A percentile compares a stretch with the other conserved stretches of the same genome.
phyloP scores from a whole-genome alignment of 768 basidiomycete species.

The Neoboletus magnificus region DNA sequence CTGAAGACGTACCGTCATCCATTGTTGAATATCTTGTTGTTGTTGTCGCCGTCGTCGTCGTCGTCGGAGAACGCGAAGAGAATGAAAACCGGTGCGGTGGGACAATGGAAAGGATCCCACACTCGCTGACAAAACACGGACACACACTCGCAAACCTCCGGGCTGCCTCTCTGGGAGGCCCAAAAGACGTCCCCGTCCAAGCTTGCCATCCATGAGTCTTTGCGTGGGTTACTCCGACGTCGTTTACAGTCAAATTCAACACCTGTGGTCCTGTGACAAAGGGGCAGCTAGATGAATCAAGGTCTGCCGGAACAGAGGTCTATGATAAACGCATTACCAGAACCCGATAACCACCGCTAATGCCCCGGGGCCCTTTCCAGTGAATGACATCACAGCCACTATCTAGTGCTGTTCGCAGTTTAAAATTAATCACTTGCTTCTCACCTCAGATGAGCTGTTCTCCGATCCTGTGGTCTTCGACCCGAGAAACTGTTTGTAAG shows the following conservation, averaged over 20 bases:
- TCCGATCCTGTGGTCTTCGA: not conserved
- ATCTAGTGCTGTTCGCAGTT: not conserved
- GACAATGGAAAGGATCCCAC: not conserved
- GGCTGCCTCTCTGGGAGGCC: no score
- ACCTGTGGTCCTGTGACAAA: no score
- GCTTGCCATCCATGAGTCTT: not conserved
- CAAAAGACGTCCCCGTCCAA: not conserved
- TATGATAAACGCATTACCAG: not conserved
- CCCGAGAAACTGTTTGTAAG: no score
- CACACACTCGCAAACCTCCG: conserved; percentile 19
- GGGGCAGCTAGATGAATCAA: not conserved
- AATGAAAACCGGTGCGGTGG: not conserved
- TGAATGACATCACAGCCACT: no score
- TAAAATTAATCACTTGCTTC: not conserved
- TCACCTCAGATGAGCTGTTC: not conserved
- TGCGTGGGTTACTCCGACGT: not conserved
- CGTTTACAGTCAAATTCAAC: not conserved
- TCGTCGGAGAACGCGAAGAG: conserved; percentile 2
- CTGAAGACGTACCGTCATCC: conserved; percentile 80
- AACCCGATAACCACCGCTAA: not conserved
- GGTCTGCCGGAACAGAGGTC: not conserved
- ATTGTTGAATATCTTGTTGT: conserved; percentile 38
- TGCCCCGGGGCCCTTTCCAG: no score
- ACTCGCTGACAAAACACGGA: conserved; percentile 15
- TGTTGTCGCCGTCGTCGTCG: conserved; percentile 10